Evolutionary conservation across 176 grass and related monocot genomes (phyloP).

Genomic region (Canna indica): DNA sequence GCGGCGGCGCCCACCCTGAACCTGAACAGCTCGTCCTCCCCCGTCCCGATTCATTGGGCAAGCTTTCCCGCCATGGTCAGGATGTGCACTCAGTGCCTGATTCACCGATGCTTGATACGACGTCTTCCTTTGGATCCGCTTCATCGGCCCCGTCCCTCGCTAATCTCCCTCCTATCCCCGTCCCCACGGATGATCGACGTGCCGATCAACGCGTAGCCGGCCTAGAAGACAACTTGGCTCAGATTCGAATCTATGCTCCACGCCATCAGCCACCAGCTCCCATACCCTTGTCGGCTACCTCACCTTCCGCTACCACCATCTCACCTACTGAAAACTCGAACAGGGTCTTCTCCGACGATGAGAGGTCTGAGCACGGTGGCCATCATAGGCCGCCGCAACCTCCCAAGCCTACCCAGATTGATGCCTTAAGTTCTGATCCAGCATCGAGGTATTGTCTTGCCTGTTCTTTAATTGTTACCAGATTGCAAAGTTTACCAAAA

Average conservation of each 20-base stretch:
- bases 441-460: conserved; percentile 38
- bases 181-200: background rate
- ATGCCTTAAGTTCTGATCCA: conserved; percentile 28
- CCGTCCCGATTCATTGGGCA: conserved; percentile 1
- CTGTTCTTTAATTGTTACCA: background rate
- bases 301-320: conserved; percentile 25
- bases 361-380: conserved; percentile 62
- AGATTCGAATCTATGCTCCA: background rate
- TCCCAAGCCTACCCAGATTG: background rate
- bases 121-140: conserved; percentile 12
- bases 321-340: conserved; percentile 42
- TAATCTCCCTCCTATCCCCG: conserved; percentile 6
- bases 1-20: background rate
- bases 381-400: conserved; percentile 35
- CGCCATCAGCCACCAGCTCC: background rate
- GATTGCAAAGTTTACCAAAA: background rate
- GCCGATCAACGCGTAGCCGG: background rate
- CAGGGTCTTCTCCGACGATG: conserved; percentile 50
- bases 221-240: background rate
- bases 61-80: background rate
- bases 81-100: background rate
- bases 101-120: conserved; percentile 9
- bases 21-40: background rate
- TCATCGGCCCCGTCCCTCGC: conserved; percentile 11
- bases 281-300: conserved; percentile 29